These are phyloP conservation scores for Stygiomarasmius scandens DNA, from an alignment of 1,284 basidiomycete species.

Conservation along the genomic window DNA sequence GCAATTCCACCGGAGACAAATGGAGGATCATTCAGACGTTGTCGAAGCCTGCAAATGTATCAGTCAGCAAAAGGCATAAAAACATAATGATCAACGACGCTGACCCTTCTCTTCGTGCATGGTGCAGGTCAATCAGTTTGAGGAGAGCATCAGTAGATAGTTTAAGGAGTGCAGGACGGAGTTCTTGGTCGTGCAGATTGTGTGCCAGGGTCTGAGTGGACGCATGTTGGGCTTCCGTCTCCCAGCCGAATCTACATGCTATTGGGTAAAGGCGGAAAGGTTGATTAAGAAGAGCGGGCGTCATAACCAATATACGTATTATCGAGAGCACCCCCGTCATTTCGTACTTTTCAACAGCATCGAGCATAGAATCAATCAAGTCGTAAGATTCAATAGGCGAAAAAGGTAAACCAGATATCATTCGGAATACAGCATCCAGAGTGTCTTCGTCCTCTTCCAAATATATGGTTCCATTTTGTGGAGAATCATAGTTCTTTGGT, in stretches of 20 bases:
- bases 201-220: slow-evolving; percentile 51
- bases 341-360: slow-evolving; percentile 68
- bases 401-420: slow-evolving; percentile 60
- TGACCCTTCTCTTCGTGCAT: slow-evolving; percentile 46
- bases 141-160: slow-evolving; percentile 54
- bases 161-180: slow-evolving; percentile 48
- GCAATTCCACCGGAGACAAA: slow-evolving; percentile 53
- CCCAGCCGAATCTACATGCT: slow-evolving; percentile 61
- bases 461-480: slow-evolving; percentile 40
- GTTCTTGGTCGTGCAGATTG: slow-evolving; percentile 48
- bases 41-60: slow-evolving; percentile 35
- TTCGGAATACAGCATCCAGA: slow-evolving; percentile 58
- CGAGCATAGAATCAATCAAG: slow-evolving; percentile 54
- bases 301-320: slow-evolving; percentile 54
- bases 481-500: slow-evolving; percentile 30
- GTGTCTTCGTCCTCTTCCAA: slow-evolving; percentile 57
- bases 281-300: slow-evolving; percentile 48
- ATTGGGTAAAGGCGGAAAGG: slow-evolving; percentile 60
- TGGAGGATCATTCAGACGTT: slow-evolving; percentile 55
- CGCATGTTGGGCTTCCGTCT: slow-evolving; percentile 51
- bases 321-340: slow-evolving; percentile 64
- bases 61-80: neutral
- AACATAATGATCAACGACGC: slow-evolving; percentile 9
- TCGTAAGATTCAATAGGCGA: slow-evolving; percentile 53
- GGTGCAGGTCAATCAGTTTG: slow-evolving; percentile 55